Evolutionary conservation across 805 yeast species (phyloP).

Genomic region (Hanseniaspora guilliermondii): DNA sequence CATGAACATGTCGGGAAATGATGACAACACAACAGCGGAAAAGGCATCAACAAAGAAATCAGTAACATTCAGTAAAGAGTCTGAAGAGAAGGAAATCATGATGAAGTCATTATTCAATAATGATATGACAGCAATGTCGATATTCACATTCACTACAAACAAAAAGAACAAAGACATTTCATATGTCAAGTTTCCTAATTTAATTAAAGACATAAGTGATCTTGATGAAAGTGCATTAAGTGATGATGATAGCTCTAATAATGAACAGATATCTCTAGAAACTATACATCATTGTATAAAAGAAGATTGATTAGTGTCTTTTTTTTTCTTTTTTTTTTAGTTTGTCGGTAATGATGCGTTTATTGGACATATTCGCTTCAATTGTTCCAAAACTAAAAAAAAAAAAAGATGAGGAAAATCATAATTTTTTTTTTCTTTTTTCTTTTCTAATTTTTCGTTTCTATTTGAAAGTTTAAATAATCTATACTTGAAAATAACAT

Average conservation of each 20-base stretch:
- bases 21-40: not conserved
- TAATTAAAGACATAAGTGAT: not conserved
- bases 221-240: not conserved
- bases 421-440: too few species aligned
- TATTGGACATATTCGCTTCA: too few species aligned
- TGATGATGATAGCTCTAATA: not conserved
- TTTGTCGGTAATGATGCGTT: too few species aligned
- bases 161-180: not conserved
- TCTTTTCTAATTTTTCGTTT: too few species aligned
- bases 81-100: not conserved
- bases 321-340: too few species aligned
- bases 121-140: not conserved
- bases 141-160: conserved; percentile 7
- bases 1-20: not conserved
- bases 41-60: not conserved
- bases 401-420: too few species aligned
- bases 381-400: too few species aligned
- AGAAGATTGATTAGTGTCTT: not conserved
- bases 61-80: not conserved
- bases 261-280: not conserved
- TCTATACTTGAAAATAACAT: too few species aligned
- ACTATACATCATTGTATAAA: not conserved
- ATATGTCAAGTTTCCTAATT: not conserved
- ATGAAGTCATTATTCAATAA: not conserved
- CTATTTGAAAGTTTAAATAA: too few species aligned